A percentile compares a stretch with the other conserved stretches of the same genome.
Evolutionary conservation across 2,329 filamentous ascomycete species (phyloP).

Genomic region (Ilyonectria robusta): DNA sequence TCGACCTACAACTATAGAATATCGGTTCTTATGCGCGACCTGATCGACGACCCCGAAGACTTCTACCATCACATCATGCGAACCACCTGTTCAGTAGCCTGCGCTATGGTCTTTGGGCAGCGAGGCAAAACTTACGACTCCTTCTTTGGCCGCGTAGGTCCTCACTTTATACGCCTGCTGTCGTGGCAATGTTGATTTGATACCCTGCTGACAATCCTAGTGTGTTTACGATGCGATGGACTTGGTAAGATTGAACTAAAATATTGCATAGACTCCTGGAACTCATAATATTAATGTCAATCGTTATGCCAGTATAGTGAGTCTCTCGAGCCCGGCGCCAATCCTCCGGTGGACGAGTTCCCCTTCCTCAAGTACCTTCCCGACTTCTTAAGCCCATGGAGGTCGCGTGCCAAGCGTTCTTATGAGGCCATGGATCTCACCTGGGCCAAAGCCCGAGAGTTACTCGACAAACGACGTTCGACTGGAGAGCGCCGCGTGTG

Average conservation of each 20-base stretch:
- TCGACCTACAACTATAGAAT: neutral
- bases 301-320: neutral
- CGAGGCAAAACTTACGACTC: neutral
- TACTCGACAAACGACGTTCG: neutral
- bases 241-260: neutral
- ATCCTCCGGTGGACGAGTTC: neutral
- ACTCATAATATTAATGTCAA: too few relatives aligned
- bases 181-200: neutral
- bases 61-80: neutral
- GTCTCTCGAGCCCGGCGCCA: neutral
- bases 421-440: neutral
- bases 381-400: neutral
- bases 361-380: neutral
- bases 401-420: neutral
- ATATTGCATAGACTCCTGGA: neutral
- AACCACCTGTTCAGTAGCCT: neutral
- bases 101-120: neutral
- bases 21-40: neutral
- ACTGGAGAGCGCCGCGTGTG: neutral
- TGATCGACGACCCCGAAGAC: neutral
- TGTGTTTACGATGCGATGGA: neutral
- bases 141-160: neutral
- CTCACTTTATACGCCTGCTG: neutral
- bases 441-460: neutral
- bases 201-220: neutral